Conservation (phyloP, 2,329 filamentous ascomycete species). For the Pleoardoris graminearum region DNA sequence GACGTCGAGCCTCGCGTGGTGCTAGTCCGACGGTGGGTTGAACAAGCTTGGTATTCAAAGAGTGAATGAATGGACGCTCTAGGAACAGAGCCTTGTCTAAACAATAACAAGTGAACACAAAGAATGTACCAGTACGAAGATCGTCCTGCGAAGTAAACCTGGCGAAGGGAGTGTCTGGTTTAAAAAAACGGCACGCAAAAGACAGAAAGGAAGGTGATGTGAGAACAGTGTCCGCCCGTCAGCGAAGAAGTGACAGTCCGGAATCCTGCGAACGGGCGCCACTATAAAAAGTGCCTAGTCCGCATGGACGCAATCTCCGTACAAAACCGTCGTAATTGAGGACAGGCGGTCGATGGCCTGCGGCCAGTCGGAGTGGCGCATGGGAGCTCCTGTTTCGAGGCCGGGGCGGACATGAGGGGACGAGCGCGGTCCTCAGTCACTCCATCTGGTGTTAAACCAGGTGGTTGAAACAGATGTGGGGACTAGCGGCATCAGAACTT, state of each 20-base stretch:
- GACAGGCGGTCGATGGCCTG: constrained; percentile 22
- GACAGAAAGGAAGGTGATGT: constrained; percentile 32
- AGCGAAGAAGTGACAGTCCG: constrained; percentile 15
- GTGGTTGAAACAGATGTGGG: constrained; percentile 39
- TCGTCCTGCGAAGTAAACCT: constrained; percentile 35
- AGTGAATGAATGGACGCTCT: constrained; percentile 33
- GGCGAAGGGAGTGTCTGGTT: constrained; percentile 29
- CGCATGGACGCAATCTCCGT: constrained; percentile 32
- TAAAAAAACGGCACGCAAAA: constrained; percentile 24
- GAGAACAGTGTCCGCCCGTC: constrained; percentile 22
- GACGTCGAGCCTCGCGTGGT: constrained; percentile 11
- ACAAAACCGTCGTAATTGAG: constrained; percentile 5
- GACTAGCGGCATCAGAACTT: constrained; percentile 40
- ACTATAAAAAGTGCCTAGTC: constrained; percentile 30
- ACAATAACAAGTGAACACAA: constrained; percentile 25
- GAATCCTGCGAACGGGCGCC: constrained; percentile 10
- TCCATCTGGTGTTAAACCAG: constrained; percentile 37
- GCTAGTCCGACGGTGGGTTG: background rate
- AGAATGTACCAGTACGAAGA: constrained; percentile 22
- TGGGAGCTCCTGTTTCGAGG: constrained; percentile 28
- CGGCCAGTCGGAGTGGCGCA: constrained; percentile 24
- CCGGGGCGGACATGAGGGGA: constrained; percentile 30
- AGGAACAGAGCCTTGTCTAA: constrained; percentile 25
- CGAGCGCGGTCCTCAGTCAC: constrained; percentile 23
- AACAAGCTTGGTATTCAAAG: constrained; percentile 16